These are phyloP conservation scores for Syzygium aqueum DNA, from an alignment of 345 rosid genomes.

Conservation along the genomic window DNA sequence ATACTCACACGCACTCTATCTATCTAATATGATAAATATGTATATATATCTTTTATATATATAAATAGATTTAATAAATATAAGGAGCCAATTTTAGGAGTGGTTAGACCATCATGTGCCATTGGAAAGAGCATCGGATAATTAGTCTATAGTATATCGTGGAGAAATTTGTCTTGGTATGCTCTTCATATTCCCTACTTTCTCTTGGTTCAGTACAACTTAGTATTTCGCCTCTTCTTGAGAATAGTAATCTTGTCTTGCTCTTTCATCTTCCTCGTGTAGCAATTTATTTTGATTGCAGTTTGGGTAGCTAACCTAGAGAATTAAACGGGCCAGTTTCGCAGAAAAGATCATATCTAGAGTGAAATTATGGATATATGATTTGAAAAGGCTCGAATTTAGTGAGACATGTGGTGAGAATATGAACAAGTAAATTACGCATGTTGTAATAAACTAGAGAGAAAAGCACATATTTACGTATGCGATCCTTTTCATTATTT, in stretches of 20 bases:
- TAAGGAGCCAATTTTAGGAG: neutral
- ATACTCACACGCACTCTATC: neutral
- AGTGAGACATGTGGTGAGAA: neutral
- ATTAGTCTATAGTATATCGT: neutral
- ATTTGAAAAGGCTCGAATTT: neutral
- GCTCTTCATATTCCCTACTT: neutral
- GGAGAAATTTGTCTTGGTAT: neutral
- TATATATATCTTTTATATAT: no score
- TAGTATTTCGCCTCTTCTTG: neutral
- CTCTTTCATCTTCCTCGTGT: neutral
- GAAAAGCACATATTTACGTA: neutral
- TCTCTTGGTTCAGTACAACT: neutral
- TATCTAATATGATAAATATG: neutral
- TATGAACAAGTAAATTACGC: neutral
- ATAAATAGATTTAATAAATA: neutral
- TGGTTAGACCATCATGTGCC: neutral
- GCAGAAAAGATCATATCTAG: neutral
- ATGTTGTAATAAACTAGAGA: neutral
- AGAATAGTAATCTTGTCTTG: neutral
- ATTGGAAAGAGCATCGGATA: neutral
- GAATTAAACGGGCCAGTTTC: neutral
- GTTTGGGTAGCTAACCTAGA: neutral
- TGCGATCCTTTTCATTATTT: neutral
- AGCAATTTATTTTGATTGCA: neutral
- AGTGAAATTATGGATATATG: neutral